phyloP scores from a whole-genome alignment of 2,329 filamentous ascomycete genomes.

The Sclerotiophoma versabilis region DNA sequence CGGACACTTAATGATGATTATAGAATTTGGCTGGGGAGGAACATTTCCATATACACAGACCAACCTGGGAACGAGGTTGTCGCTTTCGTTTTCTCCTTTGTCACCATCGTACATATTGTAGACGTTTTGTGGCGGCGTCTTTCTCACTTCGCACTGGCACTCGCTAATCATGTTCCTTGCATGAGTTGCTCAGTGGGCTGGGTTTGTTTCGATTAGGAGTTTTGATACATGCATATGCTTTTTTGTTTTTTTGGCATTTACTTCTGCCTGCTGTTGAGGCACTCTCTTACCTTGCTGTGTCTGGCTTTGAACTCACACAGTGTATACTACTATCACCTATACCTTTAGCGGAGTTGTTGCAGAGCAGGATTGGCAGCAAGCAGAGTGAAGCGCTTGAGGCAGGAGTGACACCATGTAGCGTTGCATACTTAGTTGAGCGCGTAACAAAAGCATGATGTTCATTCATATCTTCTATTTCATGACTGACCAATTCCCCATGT shows the following conservation, averaged over 20 bases:
- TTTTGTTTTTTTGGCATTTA: conserved; percentile 30
- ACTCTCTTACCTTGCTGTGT: conserved; percentile 23
- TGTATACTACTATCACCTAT: conserved; percentile 39
- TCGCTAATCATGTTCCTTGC: conserved; percentile 47
- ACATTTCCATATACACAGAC: conserved; percentile 47
- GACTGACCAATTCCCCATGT: neutral
- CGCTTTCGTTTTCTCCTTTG: conserved; percentile 41
- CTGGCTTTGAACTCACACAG: conserved; percentile 28
- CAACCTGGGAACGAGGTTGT: conserved; percentile 32
- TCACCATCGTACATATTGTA: conserved; percentile 50
- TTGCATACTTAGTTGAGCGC: conserved; percentile 31
- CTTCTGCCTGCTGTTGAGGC: conserved; percentile 9
- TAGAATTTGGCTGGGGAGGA: conserved; percentile 43
- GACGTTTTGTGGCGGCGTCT: conserved; percentile 41
- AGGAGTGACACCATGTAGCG: conserved; percentile 20
- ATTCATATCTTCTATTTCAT: conserved; percentile 4
- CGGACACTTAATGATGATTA: conserved; percentile 48
- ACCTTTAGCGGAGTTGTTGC: conserved; percentile 22
- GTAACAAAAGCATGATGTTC: conserved; percentile 40
- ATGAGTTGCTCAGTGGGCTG: conserved; percentile 44
- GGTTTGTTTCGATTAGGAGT: conserved; percentile 38
- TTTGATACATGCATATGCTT: conserved; percentile 49
- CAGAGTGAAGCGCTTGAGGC: conserved; percentile 8
- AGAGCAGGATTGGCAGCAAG: conserved; percentile 22
- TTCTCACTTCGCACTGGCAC: conserved; percentile 38